These are phyloP conservation scores for Sphagnum fallax DNA, from an alignment of 228 moss, liverwort and hornwort species.

Conservation along the genomic window DNA sequence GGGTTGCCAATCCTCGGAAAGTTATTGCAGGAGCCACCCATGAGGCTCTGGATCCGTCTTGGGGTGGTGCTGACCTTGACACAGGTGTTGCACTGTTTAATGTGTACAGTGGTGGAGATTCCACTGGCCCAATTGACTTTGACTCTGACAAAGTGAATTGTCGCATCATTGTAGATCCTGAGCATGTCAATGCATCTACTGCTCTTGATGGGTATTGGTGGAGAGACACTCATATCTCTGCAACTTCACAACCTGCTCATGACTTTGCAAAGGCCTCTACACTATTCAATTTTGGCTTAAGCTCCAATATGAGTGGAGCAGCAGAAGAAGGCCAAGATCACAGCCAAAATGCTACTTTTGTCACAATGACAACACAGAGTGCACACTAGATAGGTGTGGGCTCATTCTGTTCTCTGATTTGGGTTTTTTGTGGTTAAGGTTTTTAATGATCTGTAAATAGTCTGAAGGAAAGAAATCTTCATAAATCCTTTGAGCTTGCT, in stretches of 20 bases:
- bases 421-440: no score
- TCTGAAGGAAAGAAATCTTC: no score
- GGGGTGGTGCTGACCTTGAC: slow-evolving; percentile 9
- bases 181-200: slow-evolving; percentile 7
- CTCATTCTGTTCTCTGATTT: no score
- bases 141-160: slow-evolving; percentile 20
- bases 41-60: slow-evolving; percentile 18
- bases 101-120: neutral
- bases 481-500: no score
- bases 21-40: slow-evolving; percentile 32
- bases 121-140: slow-evolving; percentile 3
- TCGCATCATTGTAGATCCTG: neutral
- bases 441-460: no score
- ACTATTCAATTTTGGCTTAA: slow-evolving; percentile 6
- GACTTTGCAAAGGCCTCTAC: slow-evolving; percentile 4
- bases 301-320: no score
- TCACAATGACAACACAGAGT: no score
- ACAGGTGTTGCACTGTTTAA: slow-evolving; percentile 3
- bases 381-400: no score
- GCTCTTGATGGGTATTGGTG: slow-evolving; percentile 22
- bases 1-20: slow-evolving; percentile 56
- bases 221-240: slow-evolving; percentile 20
- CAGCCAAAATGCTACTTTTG: no score
- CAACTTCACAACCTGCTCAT: slow-evolving; percentile 4
- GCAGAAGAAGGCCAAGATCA: no score